Conservation (phyloP, 2,329 filamentous ascomycete species). For the Rosellinia necatrix region DNA sequence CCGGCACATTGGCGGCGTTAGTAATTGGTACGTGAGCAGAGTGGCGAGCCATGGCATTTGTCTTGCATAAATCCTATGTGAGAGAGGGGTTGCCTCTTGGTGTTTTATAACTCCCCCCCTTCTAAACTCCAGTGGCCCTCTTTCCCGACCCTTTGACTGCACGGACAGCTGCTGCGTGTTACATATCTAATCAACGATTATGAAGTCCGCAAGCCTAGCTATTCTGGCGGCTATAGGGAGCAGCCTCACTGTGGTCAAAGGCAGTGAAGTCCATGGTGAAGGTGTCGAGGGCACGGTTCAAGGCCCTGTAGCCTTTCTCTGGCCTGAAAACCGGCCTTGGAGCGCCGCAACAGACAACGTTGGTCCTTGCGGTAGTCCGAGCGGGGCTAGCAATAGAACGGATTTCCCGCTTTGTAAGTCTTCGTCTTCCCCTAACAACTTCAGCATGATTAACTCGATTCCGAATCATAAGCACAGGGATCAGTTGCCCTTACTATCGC, state of each 20-base stretch:
- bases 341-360: constrained; percentile 54
- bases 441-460: neutral
- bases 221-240: constrained; percentile 23
- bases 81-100: neutral
- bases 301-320: constrained; percentile 60
- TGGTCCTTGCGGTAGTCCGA: constrained; percentile 55
- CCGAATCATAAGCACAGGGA: constrained; percentile 47
- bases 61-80: neutral
- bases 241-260: constrained; percentile 23
- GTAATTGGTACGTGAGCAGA: neutral
- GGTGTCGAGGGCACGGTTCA: constrained; percentile 44
- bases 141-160: neutral
- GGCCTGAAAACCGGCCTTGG: constrained; percentile 58
- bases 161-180: neutral
- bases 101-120: neutral
- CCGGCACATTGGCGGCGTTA: constrained; percentile 2
- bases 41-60: neutral
- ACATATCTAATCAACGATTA: constrained; percentile 10
- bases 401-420: constrained; percentile 54
- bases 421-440: neutral
- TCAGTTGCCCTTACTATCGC: constrained; percentile 55
- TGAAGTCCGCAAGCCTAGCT: constrained; percentile 29
- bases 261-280: constrained; percentile 33
- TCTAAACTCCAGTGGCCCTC: neutral
- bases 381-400: constrained; percentile 51